Evolutionary conservation across 495 filamentous ascomycete species (phyloP).

Genomic region (Usnea hakonensis): DNA sequence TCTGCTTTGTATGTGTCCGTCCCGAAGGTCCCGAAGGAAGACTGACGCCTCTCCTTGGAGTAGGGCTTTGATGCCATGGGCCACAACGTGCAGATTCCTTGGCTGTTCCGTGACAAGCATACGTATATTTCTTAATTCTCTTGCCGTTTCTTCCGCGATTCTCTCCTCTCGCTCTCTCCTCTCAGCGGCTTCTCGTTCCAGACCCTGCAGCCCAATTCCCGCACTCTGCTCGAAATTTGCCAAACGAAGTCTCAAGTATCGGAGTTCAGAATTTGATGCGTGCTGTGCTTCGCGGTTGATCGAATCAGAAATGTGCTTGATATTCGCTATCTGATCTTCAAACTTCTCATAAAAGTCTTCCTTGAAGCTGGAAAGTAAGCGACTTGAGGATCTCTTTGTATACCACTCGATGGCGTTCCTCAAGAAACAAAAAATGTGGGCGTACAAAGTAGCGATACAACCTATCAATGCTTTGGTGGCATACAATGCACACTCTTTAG

Average conservation of each 20-base stretch:
- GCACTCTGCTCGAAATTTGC: slow-evolving; percentile 23
- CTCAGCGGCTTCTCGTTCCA: background rate
- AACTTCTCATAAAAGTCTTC: slow-evolving; percentile 40
- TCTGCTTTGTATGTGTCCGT: background rate
- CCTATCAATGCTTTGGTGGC: slow-evolving; percentile 25
- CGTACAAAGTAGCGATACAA: slow-evolving; percentile 36
- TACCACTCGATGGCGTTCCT: slow-evolving; percentile 45
- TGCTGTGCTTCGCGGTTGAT: slow-evolving; percentile 15
- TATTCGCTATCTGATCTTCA: slow-evolving; percentile 30
- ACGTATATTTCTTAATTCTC: background rate
- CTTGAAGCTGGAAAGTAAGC: slow-evolving; percentile 39
- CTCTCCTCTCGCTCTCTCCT: background rate
- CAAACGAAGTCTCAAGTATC: slow-evolving; percentile 20
- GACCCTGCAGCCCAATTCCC: background rate
- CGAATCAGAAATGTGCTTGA: slow-evolving; percentile 32
- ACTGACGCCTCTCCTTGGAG: background rate
- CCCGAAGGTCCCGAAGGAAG: too few relatives aligned
- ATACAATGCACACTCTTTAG: slow-evolving; percentile 18
- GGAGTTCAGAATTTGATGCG: slow-evolving; percentile 16
- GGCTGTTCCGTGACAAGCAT: background rate
- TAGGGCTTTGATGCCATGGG: background rate
- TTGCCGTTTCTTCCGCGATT: background rate
- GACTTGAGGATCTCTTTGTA: slow-evolving; percentile 35
- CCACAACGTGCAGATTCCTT: background rate
- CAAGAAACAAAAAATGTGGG: slow-evolving; percentile 41